Conservation (phyloP, 805 yeast species). For the Wickerhamomyces alni region DNA sequence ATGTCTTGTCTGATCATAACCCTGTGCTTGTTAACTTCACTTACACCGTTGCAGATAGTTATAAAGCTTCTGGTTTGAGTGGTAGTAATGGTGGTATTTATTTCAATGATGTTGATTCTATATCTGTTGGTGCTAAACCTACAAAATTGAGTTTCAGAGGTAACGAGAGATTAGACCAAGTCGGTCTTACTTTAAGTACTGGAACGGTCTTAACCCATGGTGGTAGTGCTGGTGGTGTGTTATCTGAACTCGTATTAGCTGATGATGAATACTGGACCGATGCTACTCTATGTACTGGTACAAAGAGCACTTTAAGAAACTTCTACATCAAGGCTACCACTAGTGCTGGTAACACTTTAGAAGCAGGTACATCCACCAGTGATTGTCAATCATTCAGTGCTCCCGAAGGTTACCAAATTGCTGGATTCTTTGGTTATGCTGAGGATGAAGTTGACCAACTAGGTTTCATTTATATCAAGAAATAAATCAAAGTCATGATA, state of each 20-base stretch:
- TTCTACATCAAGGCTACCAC: slow-evolving; percentile 20
- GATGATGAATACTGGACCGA: slow-evolving; percentile 24
- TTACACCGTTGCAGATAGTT: slow-evolving; percentile 1
- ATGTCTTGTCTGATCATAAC: slow-evolving; percentile 7
- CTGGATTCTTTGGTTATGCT: slow-evolving; percentile 9
- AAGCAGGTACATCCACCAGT: slow-evolving; percentile 3
- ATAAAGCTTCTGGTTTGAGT: slow-evolving; percentile 1
- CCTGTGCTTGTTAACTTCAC: slow-evolving; percentile 8
- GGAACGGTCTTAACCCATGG: slow-evolving; percentile 19
- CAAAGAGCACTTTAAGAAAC: slow-evolving; percentile 31
- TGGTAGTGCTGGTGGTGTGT: slow-evolving; percentile 7
- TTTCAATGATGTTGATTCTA: slow-evolving; percentile 4
- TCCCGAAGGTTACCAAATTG: slow-evolving; percentile 6
- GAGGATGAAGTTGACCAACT: slow-evolving; percentile 2
- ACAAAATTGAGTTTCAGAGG: slow-evolving; percentile 3
- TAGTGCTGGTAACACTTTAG: slow-evolving; percentile 2
- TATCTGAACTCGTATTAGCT: background rate
- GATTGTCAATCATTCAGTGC: slow-evolving; percentile 4
- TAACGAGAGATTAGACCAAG: slow-evolving; percentile 8
- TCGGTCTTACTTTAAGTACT: slow-evolving; percentile 26
- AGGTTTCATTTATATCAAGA: background rate
- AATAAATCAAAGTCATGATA: too few species aligned
- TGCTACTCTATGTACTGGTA: slow-evolving; percentile 42
- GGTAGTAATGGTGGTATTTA: slow-evolving; percentile 5
- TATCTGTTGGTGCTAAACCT: slow-evolving; percentile 2